These are phyloP conservation scores for Gossypium raimondii DNA, from an alignment of 345 rosid species.

Conservation along the genomic window DNA sequence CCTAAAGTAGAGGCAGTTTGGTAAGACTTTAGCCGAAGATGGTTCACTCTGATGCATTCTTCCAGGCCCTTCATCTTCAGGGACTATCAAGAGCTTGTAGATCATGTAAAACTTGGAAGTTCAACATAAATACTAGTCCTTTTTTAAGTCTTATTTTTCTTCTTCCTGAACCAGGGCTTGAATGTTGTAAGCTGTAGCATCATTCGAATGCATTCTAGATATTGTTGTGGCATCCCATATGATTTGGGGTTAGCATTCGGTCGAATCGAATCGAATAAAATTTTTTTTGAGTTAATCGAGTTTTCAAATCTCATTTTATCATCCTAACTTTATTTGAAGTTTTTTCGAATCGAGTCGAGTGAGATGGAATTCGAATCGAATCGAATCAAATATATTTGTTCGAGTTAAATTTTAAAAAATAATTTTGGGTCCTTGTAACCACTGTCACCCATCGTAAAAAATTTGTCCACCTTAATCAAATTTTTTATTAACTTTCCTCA, in stretches of 20 bases:
- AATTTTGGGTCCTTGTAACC: too few species aligned
- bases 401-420: too few species aligned
- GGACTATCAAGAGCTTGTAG: slow-evolving; percentile 62
- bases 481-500: too few species aligned
- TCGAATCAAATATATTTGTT: too few species aligned
- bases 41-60: slow-evolving; percentile 67
- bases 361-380: too few species aligned
- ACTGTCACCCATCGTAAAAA: too few species aligned
- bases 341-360: too few species aligned
- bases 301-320: too few species aligned
- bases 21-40: slow-evolving; percentile 70
- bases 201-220: slow-evolving; percentile 58
- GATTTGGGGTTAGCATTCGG: not conserved
- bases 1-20: slow-evolving; percentile 55
- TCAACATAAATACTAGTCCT: not conserved
- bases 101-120: slow-evolving; percentile 41
- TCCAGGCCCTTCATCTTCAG: slow-evolving; percentile 58
- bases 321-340: too few species aligned
- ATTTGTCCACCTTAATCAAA: too few species aligned
- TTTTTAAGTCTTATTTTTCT: not conserved
- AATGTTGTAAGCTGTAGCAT: slow-evolving; percentile 48
- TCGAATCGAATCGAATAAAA: too few species aligned
- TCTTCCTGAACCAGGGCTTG: not conserved
- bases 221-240: slow-evolving; percentile 64
- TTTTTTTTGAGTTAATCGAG: too few species aligned